These are phyloP conservation scores for Mimosa pudica DNA, from an alignment of 306 rosid genomes.

Conservation along the genomic window DNA sequence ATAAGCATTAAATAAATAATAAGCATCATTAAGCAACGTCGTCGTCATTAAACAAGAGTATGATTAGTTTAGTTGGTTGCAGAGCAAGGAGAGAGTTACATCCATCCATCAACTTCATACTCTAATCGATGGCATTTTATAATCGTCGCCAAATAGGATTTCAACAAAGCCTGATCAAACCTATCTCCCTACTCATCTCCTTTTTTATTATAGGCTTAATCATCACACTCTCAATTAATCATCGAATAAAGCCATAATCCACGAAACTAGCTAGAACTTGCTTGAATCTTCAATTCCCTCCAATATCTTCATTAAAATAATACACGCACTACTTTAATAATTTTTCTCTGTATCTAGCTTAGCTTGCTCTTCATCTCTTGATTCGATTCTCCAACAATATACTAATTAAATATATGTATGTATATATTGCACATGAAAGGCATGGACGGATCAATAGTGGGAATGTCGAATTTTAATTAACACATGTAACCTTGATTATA, in stretches of 20 bases:
- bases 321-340: too few species aligned
- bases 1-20: neutral
- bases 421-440: neutral
- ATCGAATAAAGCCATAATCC: slow-evolving; percentile 26
- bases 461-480: neutral
- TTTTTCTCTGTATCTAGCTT: neutral
- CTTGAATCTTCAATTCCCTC: slow-evolving; percentile 32
- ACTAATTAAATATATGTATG: neutral
- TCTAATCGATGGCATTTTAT: slow-evolving; percentile 33
- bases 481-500: neutral
- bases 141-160: slow-evolving; percentile 20
- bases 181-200: slow-evolving; percentile 19
- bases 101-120: slow-evolving; percentile 25
- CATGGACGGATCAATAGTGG: neutral
- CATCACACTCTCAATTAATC: neutral
- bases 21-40: too few species aligned
- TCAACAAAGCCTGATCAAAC: slow-evolving; percentile 34
- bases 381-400: neutral
- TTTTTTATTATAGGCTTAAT: slow-evolving; percentile 27
- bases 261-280: slow-evolving; percentile 7
- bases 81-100: slow-evolving; percentile 37
- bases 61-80: slow-evolving; percentile 21
- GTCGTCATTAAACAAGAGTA: neutral
- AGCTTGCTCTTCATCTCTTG: neutral
- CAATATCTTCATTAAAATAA: neutral